These are phyloP conservation scores for Nidularia pulvinata DNA, from an alignment of 768 basidiomycete genomes.

Conservation along the genomic window DNA sequence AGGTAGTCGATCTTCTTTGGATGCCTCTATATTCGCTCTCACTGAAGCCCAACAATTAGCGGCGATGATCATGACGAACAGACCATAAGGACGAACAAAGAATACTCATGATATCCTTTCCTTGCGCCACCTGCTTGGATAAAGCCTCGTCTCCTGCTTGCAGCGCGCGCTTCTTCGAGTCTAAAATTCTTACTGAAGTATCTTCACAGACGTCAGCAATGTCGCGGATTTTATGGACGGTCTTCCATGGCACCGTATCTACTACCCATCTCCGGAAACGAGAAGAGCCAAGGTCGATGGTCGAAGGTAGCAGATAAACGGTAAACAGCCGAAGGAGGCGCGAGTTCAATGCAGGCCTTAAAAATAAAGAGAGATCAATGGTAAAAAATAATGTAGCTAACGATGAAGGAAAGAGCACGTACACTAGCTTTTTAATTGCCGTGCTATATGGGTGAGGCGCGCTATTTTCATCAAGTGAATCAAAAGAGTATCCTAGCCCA, in stretches of 20 bases:
- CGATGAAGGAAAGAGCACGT: constrained; percentile 5
- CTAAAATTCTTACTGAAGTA: constrained; percentile 31
- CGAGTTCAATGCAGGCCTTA: not conserved
- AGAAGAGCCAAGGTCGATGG: constrained; percentile 18
- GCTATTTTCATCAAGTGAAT: constrained; percentile 27
- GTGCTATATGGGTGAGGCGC: constrained; percentile 23
- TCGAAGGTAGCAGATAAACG: constrained; percentile 11
- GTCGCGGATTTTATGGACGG: constrained; percentile 21
- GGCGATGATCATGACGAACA: not conserved
- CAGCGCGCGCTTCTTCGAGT: constrained; percentile 30
- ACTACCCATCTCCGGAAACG: constrained; percentile 29
- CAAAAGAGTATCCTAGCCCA: constrained; percentile 44
- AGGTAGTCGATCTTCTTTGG: constrained; percentile 25
- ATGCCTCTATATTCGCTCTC: constrained; percentile 28
- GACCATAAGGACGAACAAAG: not conserved
- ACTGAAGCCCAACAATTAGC: constrained; percentile 15
- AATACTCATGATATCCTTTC: constrained; percentile 37
- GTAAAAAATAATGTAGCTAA: constrained; percentile 4
- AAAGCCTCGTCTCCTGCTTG: constrained; percentile 29
- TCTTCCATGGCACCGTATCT: constrained; percentile 25
- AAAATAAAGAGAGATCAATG: constrained; percentile 7
- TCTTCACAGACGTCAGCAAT: constrained; percentile 30
- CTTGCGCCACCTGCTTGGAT: constrained; percentile 28
- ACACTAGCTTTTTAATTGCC: constrained; percentile 28
- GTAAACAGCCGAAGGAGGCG: too few species aligned